Conservation (phyloP, 2,329 filamentous ascomycete species). For the Beauveria australis region DNA sequence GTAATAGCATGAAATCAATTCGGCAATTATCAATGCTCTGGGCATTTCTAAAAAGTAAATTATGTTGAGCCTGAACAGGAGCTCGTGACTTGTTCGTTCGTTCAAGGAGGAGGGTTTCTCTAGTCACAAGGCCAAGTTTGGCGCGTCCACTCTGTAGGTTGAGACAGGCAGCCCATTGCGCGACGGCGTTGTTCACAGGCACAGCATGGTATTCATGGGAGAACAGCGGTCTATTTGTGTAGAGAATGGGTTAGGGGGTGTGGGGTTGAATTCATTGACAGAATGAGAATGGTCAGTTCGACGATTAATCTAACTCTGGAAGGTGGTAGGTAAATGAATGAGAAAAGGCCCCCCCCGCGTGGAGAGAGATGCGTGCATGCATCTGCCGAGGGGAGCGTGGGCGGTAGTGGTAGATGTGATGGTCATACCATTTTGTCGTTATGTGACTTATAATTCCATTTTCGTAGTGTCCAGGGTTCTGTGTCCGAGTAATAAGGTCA, state of each 20-base stretch:
- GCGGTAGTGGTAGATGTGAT: neutral
- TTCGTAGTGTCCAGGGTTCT: too few species aligned
- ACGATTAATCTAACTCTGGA: too few species aligned
- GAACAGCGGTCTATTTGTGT: too few species aligned
- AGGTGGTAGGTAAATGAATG: too few species aligned
- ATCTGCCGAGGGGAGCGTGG: neutral
- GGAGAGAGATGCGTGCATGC: neutral
- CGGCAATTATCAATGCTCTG: neutral
- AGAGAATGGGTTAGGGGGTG: too few species aligned
- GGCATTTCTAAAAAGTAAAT: neutral
- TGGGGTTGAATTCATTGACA: too few species aligned
- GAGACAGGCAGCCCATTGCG: too few species aligned
- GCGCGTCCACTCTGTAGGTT: neutral
- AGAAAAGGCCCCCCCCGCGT: neutral
- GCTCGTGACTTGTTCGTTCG: neutral
- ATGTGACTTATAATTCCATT: too few species aligned
- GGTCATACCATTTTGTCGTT: neutral
- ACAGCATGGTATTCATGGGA: too few species aligned
- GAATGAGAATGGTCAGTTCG: too few species aligned
- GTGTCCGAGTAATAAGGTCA: too few species aligned
- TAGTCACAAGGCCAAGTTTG: neutral
- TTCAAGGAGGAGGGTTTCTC: neutral
- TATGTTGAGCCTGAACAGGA: neutral
- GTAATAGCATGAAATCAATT: neutral
- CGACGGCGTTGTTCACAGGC: too few species aligned